Evolutionary conservation across 2,329 filamentous ascomycete genomes (phyloP).

Genomic region (Beauveria pseudobassiana): DNA sequence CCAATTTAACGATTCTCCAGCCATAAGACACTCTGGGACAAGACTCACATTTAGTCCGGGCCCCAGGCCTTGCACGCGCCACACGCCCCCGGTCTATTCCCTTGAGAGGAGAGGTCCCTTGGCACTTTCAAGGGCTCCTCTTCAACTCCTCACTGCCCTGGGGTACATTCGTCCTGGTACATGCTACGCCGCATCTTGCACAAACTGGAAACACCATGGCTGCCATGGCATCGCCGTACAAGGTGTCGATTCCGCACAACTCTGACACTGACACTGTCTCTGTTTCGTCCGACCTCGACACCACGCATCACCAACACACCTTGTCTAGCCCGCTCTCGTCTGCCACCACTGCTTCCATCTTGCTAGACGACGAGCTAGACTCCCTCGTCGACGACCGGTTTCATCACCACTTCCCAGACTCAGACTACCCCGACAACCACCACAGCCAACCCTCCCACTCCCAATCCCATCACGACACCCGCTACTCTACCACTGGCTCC

Average conservation of each 20-base stretch:
- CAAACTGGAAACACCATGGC: constrained; percentile 7
- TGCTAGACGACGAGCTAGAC: constrained; percentile 4
- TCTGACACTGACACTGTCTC: constrained; percentile 29
- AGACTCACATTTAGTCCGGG: constrained; percentile 2
- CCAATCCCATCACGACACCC: not conserved
- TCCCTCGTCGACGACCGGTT: constrained; percentile 1
- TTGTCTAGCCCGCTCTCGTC: not conserved
- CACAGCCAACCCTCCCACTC: not conserved
- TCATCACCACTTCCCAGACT: constrained; percentile 2
- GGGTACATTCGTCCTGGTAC: not conserved
- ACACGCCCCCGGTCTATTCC: not conserved
- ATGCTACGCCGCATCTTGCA: not conserved
- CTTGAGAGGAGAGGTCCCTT: not conserved
- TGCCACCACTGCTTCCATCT: not conserved
- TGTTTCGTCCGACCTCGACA: constrained; percentile 17
- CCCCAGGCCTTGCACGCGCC: not conserved
- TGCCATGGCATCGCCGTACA: constrained; percentile 5
- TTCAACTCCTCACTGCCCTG: not conserved
- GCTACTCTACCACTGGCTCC: not conserved
- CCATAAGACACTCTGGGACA: constrained; percentile 11
- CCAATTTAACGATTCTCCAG: constrained; percentile 11
- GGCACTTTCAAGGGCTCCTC: not conserved
- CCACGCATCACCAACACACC: not conserved
- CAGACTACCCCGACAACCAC: constrained; percentile 9
- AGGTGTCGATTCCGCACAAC: constrained; percentile 7